Conservation (phyloP, 495 filamentous ascomycete genomes). For the Aspergillus homomorphus region DNA sequence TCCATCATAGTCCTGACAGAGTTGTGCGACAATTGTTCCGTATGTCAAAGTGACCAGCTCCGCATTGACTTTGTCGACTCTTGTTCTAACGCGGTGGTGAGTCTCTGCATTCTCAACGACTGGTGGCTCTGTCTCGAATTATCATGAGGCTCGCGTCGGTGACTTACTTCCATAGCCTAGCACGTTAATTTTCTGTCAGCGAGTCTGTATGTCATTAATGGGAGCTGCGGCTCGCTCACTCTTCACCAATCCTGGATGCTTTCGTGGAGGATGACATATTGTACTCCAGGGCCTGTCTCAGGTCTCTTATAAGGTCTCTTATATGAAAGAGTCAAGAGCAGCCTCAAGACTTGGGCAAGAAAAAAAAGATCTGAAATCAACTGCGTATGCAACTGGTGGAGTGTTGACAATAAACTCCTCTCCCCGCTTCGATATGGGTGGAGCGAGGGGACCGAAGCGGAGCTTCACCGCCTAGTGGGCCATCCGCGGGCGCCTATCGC, state of each 20-base stretch:
- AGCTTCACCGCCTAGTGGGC: conserved; percentile 17
- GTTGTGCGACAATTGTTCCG: conserved; percentile 92
- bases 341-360: background rate
- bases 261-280: conserved; percentile 73
- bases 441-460: conserved; percentile 16
- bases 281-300: background rate
- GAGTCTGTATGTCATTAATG: conserved; percentile 18
- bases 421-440: conserved; percentile 21
- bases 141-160: conserved; percentile 5
- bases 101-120: background rate
- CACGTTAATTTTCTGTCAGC: conserved; percentile 20
- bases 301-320: background rate
- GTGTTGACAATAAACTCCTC: conserved; percentile 13
- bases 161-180: conserved; percentile 96
- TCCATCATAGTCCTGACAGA: conserved; percentile 91
- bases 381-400: background rate
- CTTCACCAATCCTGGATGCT: conserved; percentile 91
- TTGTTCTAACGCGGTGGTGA: conserved; percentile 41
- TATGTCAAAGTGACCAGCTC: conserved; percentile 97
- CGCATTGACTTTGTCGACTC: conserved; percentile 74
- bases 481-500: conserved; percentile 19
- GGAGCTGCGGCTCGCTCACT: conserved; percentile 60
- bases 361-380: background rate
- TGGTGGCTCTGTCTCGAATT: background rate
- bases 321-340: background rate